phyloP scores from a whole-genome alignment of 257 asterid species.

The Nemophila menziesii region DNA sequence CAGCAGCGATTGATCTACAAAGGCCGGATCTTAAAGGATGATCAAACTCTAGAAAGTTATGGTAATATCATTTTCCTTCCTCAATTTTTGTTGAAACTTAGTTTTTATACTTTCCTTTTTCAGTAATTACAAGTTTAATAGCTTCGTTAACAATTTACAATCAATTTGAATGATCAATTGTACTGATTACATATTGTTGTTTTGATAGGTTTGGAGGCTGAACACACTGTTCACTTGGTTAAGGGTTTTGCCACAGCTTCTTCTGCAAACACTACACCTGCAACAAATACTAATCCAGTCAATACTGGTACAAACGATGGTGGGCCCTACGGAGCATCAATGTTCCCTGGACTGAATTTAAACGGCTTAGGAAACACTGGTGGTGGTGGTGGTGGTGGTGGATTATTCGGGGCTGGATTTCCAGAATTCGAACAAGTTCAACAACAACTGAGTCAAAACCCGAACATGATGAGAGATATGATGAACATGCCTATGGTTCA shows the following conservation, averaged over 20 bases:
- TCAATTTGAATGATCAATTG: too few species aligned
- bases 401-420: conserved; percentile 38
- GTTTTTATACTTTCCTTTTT: neutral
- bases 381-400: too few species aligned
- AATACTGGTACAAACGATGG: conserved; percentile 26
- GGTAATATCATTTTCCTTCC: conserved; percentile 14
- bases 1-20: conserved; percentile 33
- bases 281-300: conserved; percentile 20
- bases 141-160: too few species aligned
- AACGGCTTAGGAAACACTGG: conserved; percentile 32
- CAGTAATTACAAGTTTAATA: too few species aligned
- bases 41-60: conserved; percentile 32
- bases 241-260: conserved; percentile 37
- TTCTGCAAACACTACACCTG: conserved; percentile 18
- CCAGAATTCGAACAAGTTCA: conserved; percentile 39
- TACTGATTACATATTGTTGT: too few species aligned
- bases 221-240: conserved; percentile 52
- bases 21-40: conserved; percentile 41
- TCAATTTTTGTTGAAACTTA: too few species aligned
- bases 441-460: conserved; percentile 38
- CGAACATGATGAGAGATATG: conserved; percentile 47
- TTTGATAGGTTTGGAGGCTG: conserved; percentile 37
- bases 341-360: conserved; percentile 33
- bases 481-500: conserved; percentile 40
- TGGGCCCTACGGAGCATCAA: conserved; percentile 33